Evolutionary conservation across 192 early-diverging fungal species (phyloP), one percentile per base, ranked within the genome.

Genomic region (Backusella luteola): DNA sequence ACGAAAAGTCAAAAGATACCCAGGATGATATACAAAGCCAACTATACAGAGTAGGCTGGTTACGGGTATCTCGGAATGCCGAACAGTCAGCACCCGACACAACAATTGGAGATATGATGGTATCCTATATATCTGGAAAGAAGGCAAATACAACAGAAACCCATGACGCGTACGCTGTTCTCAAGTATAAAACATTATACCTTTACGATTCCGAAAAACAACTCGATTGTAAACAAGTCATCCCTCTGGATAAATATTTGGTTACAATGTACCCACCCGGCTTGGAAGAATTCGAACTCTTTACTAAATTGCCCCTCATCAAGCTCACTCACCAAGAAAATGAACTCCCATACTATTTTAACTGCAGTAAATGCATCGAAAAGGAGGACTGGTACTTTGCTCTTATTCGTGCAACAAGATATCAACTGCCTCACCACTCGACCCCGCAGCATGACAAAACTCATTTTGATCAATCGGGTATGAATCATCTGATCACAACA

Each of bases 361-460:
- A 73, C 68, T 88, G 86, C 38, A 89, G 87, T 71, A 80, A 83
- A 38, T 86, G 84, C 34, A 82, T 84, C 19, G 94, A 96, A 49
- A 97, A 97, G 80, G 96, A 97, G 79, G 94, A 94, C 77, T 96
- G 95, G 91, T 94, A 93, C 71, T 91, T 96, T 83, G 92, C 94
- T 11, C 84, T 97, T 29, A 79, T 90, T 53, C 90, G 92, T 76
- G 93, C 91, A 63, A 85, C 91, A 21, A 84, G 85, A 32, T 81
- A 86, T n/a, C 80, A 77, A 34, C 73, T 69, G 19, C 77, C 75
- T 19, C 42, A 34, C 9, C 53, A 46, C 26, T 53, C 66, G 26
- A 34, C 46, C n/a, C 38, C 67, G 15, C 29, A 52, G 17, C 39
- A 82, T 74, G 84, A 87, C 69, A 78, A 75, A n/a, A 87, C 86